Percentiles rank a stretch among this genome's conserved stretches.
phyloP scores from a whole-genome alignment of 2,329 filamentous ascomycete genomes.

The Apiospora arundinis region DNA sequence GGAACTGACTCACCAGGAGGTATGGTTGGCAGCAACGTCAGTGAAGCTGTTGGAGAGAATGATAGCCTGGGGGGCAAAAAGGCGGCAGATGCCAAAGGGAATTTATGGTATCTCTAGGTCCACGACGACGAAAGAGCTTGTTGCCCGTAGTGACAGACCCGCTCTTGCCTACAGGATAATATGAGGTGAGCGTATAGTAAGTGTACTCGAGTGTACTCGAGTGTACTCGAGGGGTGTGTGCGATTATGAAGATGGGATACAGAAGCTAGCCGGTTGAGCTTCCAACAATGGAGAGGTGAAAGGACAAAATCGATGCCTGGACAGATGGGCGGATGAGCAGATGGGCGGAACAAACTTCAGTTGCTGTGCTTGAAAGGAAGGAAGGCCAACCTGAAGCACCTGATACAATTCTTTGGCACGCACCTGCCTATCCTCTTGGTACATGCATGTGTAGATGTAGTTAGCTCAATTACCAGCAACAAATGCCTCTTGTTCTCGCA shows the following conservation, averaged over 20 bases:
- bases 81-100: background rate
- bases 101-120: background rate
- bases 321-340: background rate
- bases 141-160: background rate
- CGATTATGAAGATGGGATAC: background rate
- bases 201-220: too few relatives aligned
- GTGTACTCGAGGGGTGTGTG: too few relatives aligned
- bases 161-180: background rate
- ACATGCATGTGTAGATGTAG: background rate
- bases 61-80: background rate
- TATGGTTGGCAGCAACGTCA: background rate
- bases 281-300: background rate
- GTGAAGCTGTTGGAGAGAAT: background rate
- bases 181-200: background rate
- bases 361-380: background rate
- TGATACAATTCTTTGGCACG: background rate
- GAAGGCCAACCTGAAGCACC: background rate
- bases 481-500: background rate
- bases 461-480: background rate
- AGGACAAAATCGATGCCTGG: background rate
- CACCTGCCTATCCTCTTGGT: background rate
- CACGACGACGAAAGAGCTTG: background rate
- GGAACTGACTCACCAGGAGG: background rate
- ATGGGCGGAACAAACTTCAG: background rate
- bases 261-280: background rate